Base-by-base conservation (phyloP, 345 rosid genomes). In the Psidium guajava region DNA sequence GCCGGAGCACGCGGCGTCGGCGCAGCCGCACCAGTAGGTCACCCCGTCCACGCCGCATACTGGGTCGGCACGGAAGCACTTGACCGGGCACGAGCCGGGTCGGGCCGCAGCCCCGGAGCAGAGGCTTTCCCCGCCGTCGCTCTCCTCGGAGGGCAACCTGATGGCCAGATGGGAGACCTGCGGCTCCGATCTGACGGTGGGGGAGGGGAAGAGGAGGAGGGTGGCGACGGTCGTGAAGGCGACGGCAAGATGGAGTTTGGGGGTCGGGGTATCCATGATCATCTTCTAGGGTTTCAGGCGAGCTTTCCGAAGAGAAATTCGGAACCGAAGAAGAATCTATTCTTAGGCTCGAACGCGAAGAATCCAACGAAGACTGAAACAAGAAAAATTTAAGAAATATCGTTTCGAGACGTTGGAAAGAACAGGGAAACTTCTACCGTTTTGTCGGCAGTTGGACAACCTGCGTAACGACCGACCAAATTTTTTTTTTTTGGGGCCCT, bases 11-110 rank as follows among this genome's bases (percentile, higher is more conserved):
- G 83, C 82, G 10, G 99, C 99, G 73, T 97, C 96, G 12, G 91
- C 85, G 86, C 99, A 94, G 44, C 99, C 99, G 84, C 99, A 97
- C 99, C 99, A 96, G 88, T 97, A 97, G 57, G 98, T 97, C 84
- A 92, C 93, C 49, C 98, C 94, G 85, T 96, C 91, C 44, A 87
- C 92, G 11, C 99, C 99, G 56, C 99, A 97, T n/a, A 96, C 98
- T 40, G 99, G 99, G 75, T 96, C 96, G 11, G 95, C 88, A 42
- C 96, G 88, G 87, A 97, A 96, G 88, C 99, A 97, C 28, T 96
- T 96, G 64, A 96, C 87, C 36, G 99, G 99, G 84, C 99, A 97
- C 6, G 94, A 90, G 7, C 32, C 83, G 42, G 95, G 92, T 80
- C 85, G 87, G 74, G 82, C n/a, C 54, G 87, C 16, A 97, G 92